These are phyloP conservation scores for Uromyces viciae-fabae DNA, from an alignment of 1,284 basidiomycete species.

Conservation along the genomic window DNA sequence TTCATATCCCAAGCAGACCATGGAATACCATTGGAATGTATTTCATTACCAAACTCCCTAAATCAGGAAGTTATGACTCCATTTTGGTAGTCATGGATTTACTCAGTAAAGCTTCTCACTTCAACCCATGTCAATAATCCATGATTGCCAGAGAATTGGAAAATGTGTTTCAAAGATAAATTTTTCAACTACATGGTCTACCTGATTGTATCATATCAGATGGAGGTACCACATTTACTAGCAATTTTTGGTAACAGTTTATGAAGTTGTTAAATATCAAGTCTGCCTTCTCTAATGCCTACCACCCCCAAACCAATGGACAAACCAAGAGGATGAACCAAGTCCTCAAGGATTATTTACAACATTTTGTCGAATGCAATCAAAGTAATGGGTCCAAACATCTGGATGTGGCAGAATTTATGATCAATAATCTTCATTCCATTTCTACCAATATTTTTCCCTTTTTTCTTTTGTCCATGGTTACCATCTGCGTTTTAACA, in stretches of 20 bases:
- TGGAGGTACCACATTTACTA: background rate
- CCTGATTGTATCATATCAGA: conserved; percentile 12
- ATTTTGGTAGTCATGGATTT: conserved; percentile 58
- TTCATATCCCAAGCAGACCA: conserved; percentile 53
- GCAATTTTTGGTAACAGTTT: background rate
- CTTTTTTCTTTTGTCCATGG: conserved; percentile 30
- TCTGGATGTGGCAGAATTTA: conserved; percentile 23
- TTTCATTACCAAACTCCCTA: conserved; percentile 58
- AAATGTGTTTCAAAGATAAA: background rate
- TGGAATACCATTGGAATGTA: conserved; percentile 59
- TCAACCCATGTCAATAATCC: conserved; percentile 48
- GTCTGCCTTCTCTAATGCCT: background rate
- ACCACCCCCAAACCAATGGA: conserved; percentile 17
- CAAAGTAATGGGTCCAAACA: background rate
- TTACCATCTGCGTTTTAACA: conserved; percentile 24
- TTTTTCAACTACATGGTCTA: conserved; percentile 28
- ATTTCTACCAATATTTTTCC: background rate
- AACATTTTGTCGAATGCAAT: conserved; percentile 1
- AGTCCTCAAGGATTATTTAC: background rate
- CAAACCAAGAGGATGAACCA: conserved; percentile 7
- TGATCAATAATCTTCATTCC: conserved; percentile 17
- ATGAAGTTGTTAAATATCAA: background rate
- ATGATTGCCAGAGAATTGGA: background rate
- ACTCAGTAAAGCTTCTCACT: conserved; percentile 57
- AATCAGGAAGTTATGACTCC: conserved; percentile 54